These are phyloP conservation scores for Paraconiothyrium sp. DNA, from an alignment of 2,329 filamentous ascomycete species.

Conservation along the genomic window DNA sequence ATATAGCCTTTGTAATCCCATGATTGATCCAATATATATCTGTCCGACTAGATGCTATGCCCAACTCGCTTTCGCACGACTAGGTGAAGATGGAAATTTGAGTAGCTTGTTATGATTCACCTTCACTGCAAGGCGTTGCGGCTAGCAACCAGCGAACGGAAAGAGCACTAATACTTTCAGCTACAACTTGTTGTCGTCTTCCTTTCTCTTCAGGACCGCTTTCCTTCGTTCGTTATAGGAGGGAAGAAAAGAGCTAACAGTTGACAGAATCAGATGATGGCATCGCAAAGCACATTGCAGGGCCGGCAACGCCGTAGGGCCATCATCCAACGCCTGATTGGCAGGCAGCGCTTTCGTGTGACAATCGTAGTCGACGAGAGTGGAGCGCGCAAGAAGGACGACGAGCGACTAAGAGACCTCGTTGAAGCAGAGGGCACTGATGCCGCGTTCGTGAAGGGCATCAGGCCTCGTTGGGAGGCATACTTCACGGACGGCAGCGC, in stretches of 20 bases:
- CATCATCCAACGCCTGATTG: neutral
- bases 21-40: neutral
- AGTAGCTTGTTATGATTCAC: neutral
- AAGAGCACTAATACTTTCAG: neutral
- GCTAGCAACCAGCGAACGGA: neutral
- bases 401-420: neutral
- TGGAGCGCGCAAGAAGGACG: neutral
- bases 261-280: neutral
- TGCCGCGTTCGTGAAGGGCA: neutral
- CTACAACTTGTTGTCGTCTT: neutral
- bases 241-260: neutral
- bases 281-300: neutral
- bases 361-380: neutral
- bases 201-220: neutral
- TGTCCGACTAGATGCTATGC: neutral
- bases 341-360: neutral
- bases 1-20: neutral
- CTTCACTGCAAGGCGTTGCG: neutral
- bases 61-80: neutral
- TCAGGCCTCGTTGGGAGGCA: neutral
- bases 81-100: slow-evolving; percentile 3
- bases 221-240: neutral
- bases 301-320: neutral
- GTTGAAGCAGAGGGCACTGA: neutral
- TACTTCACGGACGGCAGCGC: slow-evolving; percentile 19